phyloP scores from a whole-genome alignment of 345 rosid genomes.

The Barbarea vulgaris region DNA sequence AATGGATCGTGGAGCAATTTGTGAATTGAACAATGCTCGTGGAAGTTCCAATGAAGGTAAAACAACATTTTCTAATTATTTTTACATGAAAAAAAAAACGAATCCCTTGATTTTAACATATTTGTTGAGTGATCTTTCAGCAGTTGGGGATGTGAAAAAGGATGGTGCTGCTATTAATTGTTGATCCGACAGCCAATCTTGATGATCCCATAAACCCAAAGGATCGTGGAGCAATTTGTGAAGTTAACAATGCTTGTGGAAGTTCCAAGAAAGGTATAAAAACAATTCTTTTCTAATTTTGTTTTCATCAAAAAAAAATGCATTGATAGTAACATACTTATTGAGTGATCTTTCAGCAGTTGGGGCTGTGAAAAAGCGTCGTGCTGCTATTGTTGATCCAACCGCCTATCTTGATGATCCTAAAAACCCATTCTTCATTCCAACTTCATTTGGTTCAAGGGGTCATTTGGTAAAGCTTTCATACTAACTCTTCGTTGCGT shows the following conservation, averaged over 20 bases:
- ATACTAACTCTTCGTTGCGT: background rate
- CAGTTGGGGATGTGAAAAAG: background rate
- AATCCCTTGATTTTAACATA: background rate
- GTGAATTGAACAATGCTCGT: constrained; percentile 23
- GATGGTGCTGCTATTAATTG: background rate
- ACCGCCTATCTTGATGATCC: constrained; percentile 21
- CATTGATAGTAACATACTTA: background rate
- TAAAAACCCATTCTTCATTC: constrained; percentile 23
- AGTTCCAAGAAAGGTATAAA: constrained; percentile 15
- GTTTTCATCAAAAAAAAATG: background rate
- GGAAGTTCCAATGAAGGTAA: constrained; percentile 15
- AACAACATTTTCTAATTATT: background rate
- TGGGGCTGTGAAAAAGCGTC: background rate
- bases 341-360: constrained; percentile 1
- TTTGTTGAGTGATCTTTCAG: background rate
- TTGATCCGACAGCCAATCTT: background rate
- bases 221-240: background rate
- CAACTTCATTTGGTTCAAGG: constrained; percentile 11
- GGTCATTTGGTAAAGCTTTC: constrained; percentile 16
- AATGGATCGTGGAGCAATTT: background rate
- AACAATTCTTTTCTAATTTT: too few relatives aligned
- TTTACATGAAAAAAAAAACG: background rate
- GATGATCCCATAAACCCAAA: too few relatives aligned
- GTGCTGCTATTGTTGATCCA: background rate
- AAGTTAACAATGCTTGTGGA: constrained; percentile 24